phyloP scores from a whole-genome alignment of 352 stramenopile species.

The Globisporangium mamillatum region DNA sequence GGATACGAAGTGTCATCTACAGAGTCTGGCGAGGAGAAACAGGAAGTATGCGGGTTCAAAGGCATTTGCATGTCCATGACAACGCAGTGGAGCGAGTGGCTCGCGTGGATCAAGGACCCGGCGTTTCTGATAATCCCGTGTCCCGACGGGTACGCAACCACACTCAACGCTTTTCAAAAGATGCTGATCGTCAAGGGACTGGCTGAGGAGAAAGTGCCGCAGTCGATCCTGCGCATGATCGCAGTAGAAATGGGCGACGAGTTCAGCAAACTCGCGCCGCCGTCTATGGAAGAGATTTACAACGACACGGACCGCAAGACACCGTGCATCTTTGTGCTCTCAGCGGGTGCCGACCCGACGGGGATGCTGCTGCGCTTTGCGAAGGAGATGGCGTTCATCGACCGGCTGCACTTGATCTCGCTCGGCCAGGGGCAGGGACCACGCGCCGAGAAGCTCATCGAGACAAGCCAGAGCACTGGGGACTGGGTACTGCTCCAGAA shows the following conservation, averaged over 20 bases:
- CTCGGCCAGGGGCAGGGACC: constrained; percentile 92
- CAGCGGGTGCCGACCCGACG: constrained; percentile 89
- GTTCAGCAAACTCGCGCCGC: constrained; percentile 81
- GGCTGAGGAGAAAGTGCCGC: constrained; percentile 89
- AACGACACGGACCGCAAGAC: constrained; percentile 89
- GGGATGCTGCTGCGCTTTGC: constrained; percentile 92
- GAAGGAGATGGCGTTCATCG: constrained; percentile 85
- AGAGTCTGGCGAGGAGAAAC: constrained; percentile 8
- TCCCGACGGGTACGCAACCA: constrained; percentile 38
- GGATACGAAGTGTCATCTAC: constrained; percentile 11
- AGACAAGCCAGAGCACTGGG: constrained; percentile 69
- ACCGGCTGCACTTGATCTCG: constrained; percentile 90
- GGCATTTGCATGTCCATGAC: constrained; percentile 64
- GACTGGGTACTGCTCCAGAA: constrained; percentile 96
- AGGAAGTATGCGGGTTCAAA: constrained; percentile 43
- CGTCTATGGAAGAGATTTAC: constrained; percentile 94
- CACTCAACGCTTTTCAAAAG: constrained; percentile 68
- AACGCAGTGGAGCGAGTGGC: constrained; percentile 56
- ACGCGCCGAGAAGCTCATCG: constrained; percentile 88
- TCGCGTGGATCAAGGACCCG: constrained; percentile 49
- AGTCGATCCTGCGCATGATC: constrained; percentile 86
- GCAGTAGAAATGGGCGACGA: constrained; percentile 75
- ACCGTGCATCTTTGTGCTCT: constrained; percentile 93
- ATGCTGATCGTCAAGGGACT: constrained; percentile 76
- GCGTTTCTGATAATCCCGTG: constrained; percentile 41